Conservation (phyloP, 2,329 filamentous ascomycete genomes). For the Penicillium verrucosum region DNA sequence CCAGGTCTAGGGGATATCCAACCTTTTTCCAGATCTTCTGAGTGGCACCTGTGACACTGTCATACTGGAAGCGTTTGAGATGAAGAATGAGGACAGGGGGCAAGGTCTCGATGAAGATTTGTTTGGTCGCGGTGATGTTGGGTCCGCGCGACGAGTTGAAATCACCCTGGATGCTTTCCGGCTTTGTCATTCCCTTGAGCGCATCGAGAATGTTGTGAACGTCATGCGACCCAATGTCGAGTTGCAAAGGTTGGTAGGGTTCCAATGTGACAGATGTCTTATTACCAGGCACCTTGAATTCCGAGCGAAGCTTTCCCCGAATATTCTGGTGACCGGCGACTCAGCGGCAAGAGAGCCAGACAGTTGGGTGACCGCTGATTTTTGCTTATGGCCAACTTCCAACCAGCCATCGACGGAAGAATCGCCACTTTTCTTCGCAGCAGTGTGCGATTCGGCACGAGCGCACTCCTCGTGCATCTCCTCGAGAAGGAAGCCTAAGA, state of each 20-base stretch:
- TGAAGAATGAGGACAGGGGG: slow-evolving; percentile 92
- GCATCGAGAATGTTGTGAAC: slow-evolving; percentile 91
- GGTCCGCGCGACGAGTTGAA: slow-evolving; percentile 76
- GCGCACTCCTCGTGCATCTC: slow-evolving; percentile 91
- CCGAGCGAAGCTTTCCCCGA: slow-evolving; percentile 89
- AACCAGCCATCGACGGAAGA: slow-evolving; percentile 71
- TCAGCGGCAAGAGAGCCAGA: slow-evolving; percentile 70
- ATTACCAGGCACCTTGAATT: slow-evolving; percentile 78
- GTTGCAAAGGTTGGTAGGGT: slow-evolving; percentile 88
- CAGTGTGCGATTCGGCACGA: slow-evolving; percentile 63
- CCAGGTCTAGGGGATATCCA: slow-evolving; percentile 89
- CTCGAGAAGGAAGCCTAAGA: slow-evolving; percentile 87
- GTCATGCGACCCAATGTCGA: slow-evolving; percentile 85
- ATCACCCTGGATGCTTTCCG: slow-evolving; percentile 80
- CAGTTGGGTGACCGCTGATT: slow-evolving; percentile 77
- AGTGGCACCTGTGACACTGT: slow-evolving; percentile 74
- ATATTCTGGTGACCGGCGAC: slow-evolving; percentile 90
- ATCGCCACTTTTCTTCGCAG: slow-evolving; percentile 37
- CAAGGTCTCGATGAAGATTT: slow-evolving; percentile 87
- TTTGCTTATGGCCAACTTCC: slow-evolving; percentile 91
- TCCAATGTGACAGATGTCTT: slow-evolving; percentile 91
- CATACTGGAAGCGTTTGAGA: slow-evolving; percentile 95
- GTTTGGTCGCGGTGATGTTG: slow-evolving; percentile 79
- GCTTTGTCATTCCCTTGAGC: slow-evolving; percentile 74
- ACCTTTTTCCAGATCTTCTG: slow-evolving; percentile 99